Conservation (phyloP, 306 rosid genomes). For the Quercus bicolor region DNA sequence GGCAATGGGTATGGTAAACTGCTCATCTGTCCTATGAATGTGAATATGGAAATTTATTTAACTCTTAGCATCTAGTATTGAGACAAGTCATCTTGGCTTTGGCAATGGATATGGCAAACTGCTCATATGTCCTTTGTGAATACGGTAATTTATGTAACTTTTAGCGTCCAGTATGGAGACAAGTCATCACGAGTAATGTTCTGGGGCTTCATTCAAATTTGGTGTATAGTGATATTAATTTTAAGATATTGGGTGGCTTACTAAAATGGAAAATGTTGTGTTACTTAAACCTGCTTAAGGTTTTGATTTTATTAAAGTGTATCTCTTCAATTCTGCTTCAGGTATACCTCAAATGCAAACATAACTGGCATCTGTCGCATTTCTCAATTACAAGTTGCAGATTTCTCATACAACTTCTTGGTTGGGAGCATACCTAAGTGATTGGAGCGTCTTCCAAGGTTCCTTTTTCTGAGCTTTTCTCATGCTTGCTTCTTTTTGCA, state of each 20-base stretch:
- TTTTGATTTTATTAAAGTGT: slow-evolving; percentile 17
- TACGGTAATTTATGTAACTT: too few species aligned
- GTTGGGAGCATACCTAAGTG: slow-evolving; percentile 87
- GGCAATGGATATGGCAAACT: too few species aligned
- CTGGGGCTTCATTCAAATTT: neutral
- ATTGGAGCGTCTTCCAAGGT: slow-evolving; percentile 87
- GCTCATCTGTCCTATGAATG: neutral
- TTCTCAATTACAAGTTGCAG: slow-evolving; percentile 64
- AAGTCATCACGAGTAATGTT: neutral
- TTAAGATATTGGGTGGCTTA: slow-evolving; percentile 10
- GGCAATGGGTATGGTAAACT: neutral
- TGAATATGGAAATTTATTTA: neutral
- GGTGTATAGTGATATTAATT: neutral
- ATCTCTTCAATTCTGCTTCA: slow-evolving; percentile 34
- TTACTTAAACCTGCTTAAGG: neutral
- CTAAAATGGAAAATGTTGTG: neutral
- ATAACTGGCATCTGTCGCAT: slow-evolving; percentile 66
- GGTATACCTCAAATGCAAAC: slow-evolving; percentile 56
- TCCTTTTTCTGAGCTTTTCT: slow-evolving; percentile 20
- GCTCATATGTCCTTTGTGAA: too few species aligned
- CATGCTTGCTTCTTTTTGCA: slow-evolving; percentile 15
- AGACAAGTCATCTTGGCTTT: too few species aligned
- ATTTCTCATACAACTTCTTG: slow-evolving; percentile 84
- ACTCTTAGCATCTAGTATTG: neutral
- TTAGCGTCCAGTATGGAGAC: too few species aligned